Evolutionary conservation across 192 early-diverging fungal species (phyloP).

Genomic region (Allomyces macrogynus): DNA sequence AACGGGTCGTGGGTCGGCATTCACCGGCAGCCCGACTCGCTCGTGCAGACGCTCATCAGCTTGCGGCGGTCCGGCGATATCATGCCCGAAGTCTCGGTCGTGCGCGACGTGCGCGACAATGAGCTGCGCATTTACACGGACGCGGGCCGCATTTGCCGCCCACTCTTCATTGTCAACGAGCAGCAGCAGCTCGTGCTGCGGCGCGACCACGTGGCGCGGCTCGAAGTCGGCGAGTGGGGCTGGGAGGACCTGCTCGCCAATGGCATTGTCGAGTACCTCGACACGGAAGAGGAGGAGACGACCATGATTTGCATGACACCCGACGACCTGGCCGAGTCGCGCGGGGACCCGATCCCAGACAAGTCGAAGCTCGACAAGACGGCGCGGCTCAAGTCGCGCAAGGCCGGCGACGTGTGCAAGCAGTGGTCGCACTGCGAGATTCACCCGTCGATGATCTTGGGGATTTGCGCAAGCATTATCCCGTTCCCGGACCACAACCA

Average conservation of each 20-base stretch:
- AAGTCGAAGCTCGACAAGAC: slow-evolving; percentile 34
- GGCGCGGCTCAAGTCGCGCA: slow-evolving; percentile 46
- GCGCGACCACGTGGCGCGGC: slow-evolving; percentile 30
- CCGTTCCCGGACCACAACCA: slow-evolving; percentile 99
- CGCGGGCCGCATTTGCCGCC: slow-evolving; percentile 82
- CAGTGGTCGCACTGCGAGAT: slow-evolving; percentile 98
- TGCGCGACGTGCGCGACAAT: slow-evolving; percentile 84
- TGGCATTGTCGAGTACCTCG: slow-evolving; percentile 84
- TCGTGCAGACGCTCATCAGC: slow-evolving; percentile 62
- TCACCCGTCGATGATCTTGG: slow-evolving; percentile 98
- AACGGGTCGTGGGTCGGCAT: slow-evolving; percentile 97
- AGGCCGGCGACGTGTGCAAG: slow-evolving; percentile 42
- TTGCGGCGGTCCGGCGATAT: slow-evolving; percentile 68
- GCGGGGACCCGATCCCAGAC: slow-evolving; percentile 19
- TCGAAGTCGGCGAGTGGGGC: slow-evolving; percentile 23
- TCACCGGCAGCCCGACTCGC: slow-evolving; percentile 66
- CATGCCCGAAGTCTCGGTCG: slow-evolving; percentile 77
- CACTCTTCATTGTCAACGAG: slow-evolving; percentile 81
- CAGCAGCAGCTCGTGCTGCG: slow-evolving; percentile 40
- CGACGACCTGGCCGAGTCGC: slow-evolving; percentile 64
- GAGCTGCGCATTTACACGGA: slow-evolving; percentile 93
- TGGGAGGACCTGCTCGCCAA: slow-evolving; percentile 55
- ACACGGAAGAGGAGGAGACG: slow-evolving; percentile 98
- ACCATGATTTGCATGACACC: slow-evolving; percentile 98
- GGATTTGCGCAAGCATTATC: slow-evolving; percentile 96